Conservation (phyloP, 805 yeast genomes). For the Clavispora santaluciae region DNA sequence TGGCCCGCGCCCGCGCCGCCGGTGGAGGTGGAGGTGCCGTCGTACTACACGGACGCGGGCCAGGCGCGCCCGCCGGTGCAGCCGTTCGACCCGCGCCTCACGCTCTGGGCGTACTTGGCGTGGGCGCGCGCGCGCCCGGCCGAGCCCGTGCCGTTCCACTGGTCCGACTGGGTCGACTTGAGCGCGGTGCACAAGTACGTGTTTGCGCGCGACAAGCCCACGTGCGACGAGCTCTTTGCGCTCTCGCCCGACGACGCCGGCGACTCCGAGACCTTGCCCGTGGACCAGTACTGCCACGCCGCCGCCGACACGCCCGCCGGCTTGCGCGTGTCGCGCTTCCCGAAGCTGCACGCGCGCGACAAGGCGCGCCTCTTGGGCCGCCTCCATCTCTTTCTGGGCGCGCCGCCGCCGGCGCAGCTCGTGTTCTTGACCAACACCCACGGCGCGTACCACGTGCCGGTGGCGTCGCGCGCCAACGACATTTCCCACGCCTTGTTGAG, state of each 20-base stretch:
- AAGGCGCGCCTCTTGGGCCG: slow-evolving; percentile 27
- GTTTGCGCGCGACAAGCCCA: slow-evolving; percentile 7
- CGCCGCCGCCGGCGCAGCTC: slow-evolving; percentile 26
- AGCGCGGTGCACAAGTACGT: slow-evolving; percentile 10
- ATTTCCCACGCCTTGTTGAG: slow-evolving; percentile 17
- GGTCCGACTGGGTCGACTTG: slow-evolving; percentile 18
- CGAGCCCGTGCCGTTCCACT: slow-evolving; percentile 15
- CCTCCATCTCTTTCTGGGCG: slow-evolving; percentile 22
- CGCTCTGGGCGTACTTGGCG: slow-evolving; percentile 15
- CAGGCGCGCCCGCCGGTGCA: slow-evolving; percentile 7
- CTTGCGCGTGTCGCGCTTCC: slow-evolving; percentile 13
- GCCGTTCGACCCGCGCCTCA: slow-evolving; percentile 20
- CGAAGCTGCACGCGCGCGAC: slow-evolving; percentile 22
- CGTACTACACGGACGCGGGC: neutral
- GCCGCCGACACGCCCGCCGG: slow-evolving; percentile 18
- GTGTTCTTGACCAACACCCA: slow-evolving; percentile 23
- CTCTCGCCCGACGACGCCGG: slow-evolving; percentile 9
- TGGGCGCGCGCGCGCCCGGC: slow-evolving; percentile 8
- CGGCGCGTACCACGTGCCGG: slow-evolving; percentile 21
- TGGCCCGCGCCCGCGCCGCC: slow-evolving; percentile 6
- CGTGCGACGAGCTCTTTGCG: slow-evolving; percentile 19
- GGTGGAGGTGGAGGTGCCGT: slow-evolving; percentile 5
- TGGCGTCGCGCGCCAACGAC: slow-evolving; percentile 12
- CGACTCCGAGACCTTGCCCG: slow-evolving; percentile 5
- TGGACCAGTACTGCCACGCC: slow-evolving; percentile 19